Evolutionary conservation across 345 rosid species (phyloP), one percentile per base, ranked within the genome.

Genomic region (Anastatica hierochuntica): DNA sequence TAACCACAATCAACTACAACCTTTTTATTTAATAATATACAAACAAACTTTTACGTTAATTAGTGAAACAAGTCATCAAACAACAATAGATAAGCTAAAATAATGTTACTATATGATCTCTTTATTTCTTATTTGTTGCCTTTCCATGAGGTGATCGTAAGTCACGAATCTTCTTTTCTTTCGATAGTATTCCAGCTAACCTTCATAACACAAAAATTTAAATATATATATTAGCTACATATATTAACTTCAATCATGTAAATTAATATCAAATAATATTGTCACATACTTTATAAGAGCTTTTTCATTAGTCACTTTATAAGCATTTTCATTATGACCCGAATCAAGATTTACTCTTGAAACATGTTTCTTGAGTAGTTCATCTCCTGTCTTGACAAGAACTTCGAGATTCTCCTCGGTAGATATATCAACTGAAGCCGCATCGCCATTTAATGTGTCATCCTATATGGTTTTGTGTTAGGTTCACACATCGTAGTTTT

Each of bases 371-470:
- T 72, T 80, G 33, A 78, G 58, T 42, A 82, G 56, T 10, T 70
- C 55, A 8, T 77, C 75, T 30, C 85, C 90, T 9, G 66, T 71
- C 66, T 64, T 75, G 11, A 55, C 71, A 0, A 85, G 68, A 39
- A 51, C 43, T 13, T 77, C 60, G 27, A 83, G 55, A 66, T 82
- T 80, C 5, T 73, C 72, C 10, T 61, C 41, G 0, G 84, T 81
- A 4, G 90, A 76, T 17, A 79, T 31, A 53, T 85, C 95, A 31
- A 75, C 76, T 0, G 81, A 74, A 10, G 79, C 56, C 20, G 63
- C 64, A 8, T 56, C 50, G 6, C 80, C 79, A 1, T 1, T 53
- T 15, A 83, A 39, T 3, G 73, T 69, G 27, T 83, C 85, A 53
- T 77, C 79, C 83, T 81, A 55, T 43, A 41, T 14, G 24, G 3